These are phyloP conservation scores for Dipteronia dyeriana DNA, from an alignment of 345 rosid genomes.

Conservation along the genomic window DNA sequence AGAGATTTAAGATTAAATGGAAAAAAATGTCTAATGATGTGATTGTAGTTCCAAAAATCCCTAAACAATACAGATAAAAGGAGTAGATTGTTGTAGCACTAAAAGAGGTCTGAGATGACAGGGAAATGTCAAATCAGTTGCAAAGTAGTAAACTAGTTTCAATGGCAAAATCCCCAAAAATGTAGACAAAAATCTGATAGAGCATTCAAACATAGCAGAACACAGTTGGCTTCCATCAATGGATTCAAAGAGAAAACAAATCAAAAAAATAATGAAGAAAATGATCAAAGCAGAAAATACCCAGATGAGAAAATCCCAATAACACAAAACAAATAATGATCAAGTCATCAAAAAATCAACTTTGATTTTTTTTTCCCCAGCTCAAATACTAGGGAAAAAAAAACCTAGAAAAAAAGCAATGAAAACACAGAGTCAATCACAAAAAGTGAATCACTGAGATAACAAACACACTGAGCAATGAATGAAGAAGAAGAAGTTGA, in stretches of 20 bases:
- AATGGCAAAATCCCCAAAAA: not conserved
- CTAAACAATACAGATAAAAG: not conserved
- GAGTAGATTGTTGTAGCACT: not conserved
- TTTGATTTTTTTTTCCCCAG: not conserved
- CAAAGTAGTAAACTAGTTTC: not conserved
- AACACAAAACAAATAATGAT: slow-evolving; percentile 1
- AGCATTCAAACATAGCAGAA: not conserved
- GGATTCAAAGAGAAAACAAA: not conserved
- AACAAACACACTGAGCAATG: no score
- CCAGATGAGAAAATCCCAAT: slow-evolving; percentile 9
- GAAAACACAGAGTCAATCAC: not conserved
- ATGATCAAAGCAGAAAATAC: not conserved
- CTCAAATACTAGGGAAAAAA: not conserved
- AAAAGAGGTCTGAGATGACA: not conserved
- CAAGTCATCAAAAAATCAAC: slow-evolving; percentile 8
- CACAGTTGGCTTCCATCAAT: not conserved
- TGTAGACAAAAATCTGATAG: not conserved
- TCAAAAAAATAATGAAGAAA: not conserved
- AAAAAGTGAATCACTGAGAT: not conserved
- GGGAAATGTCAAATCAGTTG: slow-evolving; percentile 22
- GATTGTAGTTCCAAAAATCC: not conserved
- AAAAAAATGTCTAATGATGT: not conserved
- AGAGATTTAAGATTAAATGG: not conserved
- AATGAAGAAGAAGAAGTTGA: not conserved
- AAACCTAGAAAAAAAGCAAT: not conserved